A percentile compares a stretch with the other conserved stretches of the same genome.
These are phyloP conservation scores for Ambrosiella cleistominuta DNA, from an alignment of 2,329 filamentous ascomycete species.

Conservation along the genomic window DNA sequence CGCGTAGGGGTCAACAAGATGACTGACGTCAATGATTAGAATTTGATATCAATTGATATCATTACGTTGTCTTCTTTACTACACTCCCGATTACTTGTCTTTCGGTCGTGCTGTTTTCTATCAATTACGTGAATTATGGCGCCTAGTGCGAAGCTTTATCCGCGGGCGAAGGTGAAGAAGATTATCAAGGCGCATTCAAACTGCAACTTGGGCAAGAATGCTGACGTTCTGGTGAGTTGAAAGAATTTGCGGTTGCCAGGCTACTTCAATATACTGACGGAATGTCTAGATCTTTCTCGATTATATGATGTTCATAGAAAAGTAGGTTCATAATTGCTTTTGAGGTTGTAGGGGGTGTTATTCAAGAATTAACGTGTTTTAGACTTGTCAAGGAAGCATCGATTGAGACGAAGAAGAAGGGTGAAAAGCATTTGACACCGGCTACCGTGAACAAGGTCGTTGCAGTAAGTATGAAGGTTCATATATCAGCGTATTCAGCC, in stretches of 20 bases:
- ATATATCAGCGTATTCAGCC: background rate
- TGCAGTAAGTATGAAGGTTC: slow-evolving; percentile 33
- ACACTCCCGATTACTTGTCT: background rate
- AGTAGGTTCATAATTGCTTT: slow-evolving; percentile 22
- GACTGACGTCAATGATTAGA: background rate
- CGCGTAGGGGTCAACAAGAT: background rate
- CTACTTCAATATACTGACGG: background rate
- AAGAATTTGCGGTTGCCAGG: background rate
- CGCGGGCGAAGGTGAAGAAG: slow-evolving; percentile 68
- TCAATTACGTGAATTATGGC: slow-evolving; percentile 27
- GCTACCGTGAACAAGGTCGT: slow-evolving; percentile 63
- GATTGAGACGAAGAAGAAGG: slow-evolving; percentile 56
- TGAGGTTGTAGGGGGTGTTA: background rate
- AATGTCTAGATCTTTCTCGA: slow-evolving; percentile 56
- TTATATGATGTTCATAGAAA: slow-evolving; percentile 66
- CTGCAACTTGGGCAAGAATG: slow-evolving; percentile 65
- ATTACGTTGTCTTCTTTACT: slow-evolving; percentile 1
- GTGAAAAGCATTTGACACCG: slow-evolving; percentile 57
- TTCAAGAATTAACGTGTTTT: slow-evolving; percentile 1
- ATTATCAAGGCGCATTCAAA: slow-evolving; percentile 80
- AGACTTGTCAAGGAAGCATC: slow-evolving; percentile 66
- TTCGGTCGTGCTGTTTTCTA: background rate
- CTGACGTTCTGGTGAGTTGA: slow-evolving; percentile 53
- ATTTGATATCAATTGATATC: background rate
- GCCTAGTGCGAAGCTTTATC: slow-evolving; percentile 58